Evolutionary conservation across 768 basidiomycete genomes (phyloP).

Genomic region (Leccinum longicurvipes): DNA sequence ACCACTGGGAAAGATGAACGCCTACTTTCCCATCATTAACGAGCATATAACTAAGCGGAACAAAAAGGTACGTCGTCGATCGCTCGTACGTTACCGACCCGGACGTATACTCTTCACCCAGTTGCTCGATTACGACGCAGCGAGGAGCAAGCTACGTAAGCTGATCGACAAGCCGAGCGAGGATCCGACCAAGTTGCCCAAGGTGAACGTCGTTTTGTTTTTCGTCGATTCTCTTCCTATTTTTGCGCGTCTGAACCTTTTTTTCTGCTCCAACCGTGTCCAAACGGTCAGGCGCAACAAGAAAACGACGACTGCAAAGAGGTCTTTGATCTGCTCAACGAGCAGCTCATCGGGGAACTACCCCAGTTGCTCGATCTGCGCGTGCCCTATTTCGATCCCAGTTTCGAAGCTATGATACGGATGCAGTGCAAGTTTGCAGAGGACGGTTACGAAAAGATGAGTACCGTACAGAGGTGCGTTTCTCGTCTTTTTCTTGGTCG

Average conservation of each 20-base stretch:
- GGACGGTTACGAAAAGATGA: constrained; percentile 96
- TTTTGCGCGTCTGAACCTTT: background rate
- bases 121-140: constrained; percentile 95
- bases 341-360: constrained; percentile 85
- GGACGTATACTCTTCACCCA: constrained; percentile 28
- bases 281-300: constrained; percentile 65
- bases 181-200: constrained; percentile 87
- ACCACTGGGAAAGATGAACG: constrained; percentile 94
- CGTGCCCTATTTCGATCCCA: constrained; percentile 97
- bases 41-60: constrained; percentile 92
- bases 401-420: constrained; percentile 97
- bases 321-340: constrained; percentile 89
- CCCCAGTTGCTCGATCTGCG: constrained; percentile 92
- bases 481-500: background rate
- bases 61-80: constrained; percentile 72
- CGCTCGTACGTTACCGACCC: background rate
- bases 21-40: constrained; percentile 91
- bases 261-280: background rate
- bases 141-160: constrained; percentile 87
- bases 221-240: background rate
- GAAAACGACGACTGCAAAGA: constrained; percentile 95
- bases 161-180: constrained; percentile 89
- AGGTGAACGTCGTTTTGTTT: constrained; percentile 39
- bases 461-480: constrained; percentile 80
- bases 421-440: constrained; percentile 98